Base-by-base conservation (phyloP, 1,284 basidiomycete genomes). In the Erythrobasidium hasegawianum region DNA sequence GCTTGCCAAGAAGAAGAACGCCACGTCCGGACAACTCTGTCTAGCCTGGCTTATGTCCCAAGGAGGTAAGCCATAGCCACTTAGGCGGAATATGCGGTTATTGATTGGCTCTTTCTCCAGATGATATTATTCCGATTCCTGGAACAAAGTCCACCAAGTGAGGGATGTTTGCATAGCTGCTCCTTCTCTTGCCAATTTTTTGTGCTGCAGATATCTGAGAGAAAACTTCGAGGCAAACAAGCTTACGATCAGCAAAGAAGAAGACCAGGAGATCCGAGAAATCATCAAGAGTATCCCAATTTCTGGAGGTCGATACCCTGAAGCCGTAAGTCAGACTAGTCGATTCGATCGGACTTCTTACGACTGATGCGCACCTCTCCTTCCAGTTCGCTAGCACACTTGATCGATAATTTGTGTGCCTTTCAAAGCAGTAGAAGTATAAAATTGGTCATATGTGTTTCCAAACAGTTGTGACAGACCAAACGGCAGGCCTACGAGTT, bases 41-140 rank as follows among this genome's bases (percentile, higher is more conserved):
- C 78, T 87, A 4, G 83, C 85, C 0, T 87, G 85, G 85, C 70
- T 86, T 14, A 77, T 84, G 45, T 81, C 80, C 10, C 82, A 82
- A 74, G 83, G 82, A 2, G 75, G 78, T 14, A 80, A 55, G 52
- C 8, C 49, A 18, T 7, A 8, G 16, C n/a, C 52, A 9, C 5
- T 24, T 24, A 5, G 4, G n/a, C 16, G 5, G 8, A 18, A 47
- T 24, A 4, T 47, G n/a, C 16, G 8, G 8, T 5, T 47, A 16
- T 47, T 47, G 22, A 47, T 8, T 8, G 4, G 22, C 8, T 16
- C 7, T 47, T 18, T 16, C 14, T 47, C 14, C 43, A 47, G 43
- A 47, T 24, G 66, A 83, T 67, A 78, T 85, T 66, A 77, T 82
- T 57, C 80, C 71, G 3, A 72, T 73, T n/a, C 72, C 72, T 0